A percentile compares a stretch with the other conserved stretches of the same genome.
phyloP scores from a whole-genome alignment of 1,139 yeast genomes.

The Magnusiomyces sp. region DNA sequence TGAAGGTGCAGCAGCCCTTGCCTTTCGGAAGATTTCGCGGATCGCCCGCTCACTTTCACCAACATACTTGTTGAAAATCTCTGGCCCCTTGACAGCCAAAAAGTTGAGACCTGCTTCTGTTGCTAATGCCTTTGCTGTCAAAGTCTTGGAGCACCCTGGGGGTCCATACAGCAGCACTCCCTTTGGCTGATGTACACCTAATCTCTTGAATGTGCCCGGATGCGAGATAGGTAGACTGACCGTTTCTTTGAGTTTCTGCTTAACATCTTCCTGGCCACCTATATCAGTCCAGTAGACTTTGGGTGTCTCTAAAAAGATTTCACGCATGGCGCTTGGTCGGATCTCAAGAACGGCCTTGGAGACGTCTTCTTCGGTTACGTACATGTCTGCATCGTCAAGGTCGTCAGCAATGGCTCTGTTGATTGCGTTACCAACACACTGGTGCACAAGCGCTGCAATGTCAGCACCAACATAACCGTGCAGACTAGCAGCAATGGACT shows the following conservation, averaged over 20 bases:
- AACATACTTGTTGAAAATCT: slow-evolving; percentile 84
- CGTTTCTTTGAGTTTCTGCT: slow-evolving; percentile 74
- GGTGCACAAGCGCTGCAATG: slow-evolving; percentile 76
- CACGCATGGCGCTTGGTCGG: slow-evolving; percentile 95
- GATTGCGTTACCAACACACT: slow-evolving; percentile 79
- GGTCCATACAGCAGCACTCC: slow-evolving; percentile 91
- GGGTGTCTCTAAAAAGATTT: slow-evolving; percentile 87
- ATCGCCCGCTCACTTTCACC: slow-evolving; percentile 90
- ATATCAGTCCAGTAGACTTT: slow-evolving; percentile 90
- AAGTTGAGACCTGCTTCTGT: slow-evolving; percentile 91
- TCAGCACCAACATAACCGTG: slow-evolving; percentile 99
- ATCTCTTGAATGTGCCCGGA: slow-evolving; percentile 58
- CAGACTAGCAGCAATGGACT: slow-evolving; percentile 52
- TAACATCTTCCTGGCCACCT: slow-evolving; percentile 86
- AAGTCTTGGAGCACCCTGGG: slow-evolving; percentile 92
- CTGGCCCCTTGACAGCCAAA: slow-evolving; percentile 93
- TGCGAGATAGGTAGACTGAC: slow-evolving; percentile 88
- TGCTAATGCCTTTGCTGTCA: slow-evolving; percentile 91
- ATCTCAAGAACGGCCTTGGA: slow-evolving; percentile 64
- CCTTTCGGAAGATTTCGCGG: slow-evolving; percentile 82
- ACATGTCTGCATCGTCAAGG: slow-evolving; percentile 33
- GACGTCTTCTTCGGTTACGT: slow-evolving; percentile 45
- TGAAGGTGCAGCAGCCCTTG: slow-evolving; percentile 88
- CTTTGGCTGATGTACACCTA: slow-evolving; percentile 86
- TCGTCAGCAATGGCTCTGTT: slow-evolving; percentile 43